Conservation (phyloP, 805 yeast genomes). For the Hermanozyma aechmeae region DNA sequence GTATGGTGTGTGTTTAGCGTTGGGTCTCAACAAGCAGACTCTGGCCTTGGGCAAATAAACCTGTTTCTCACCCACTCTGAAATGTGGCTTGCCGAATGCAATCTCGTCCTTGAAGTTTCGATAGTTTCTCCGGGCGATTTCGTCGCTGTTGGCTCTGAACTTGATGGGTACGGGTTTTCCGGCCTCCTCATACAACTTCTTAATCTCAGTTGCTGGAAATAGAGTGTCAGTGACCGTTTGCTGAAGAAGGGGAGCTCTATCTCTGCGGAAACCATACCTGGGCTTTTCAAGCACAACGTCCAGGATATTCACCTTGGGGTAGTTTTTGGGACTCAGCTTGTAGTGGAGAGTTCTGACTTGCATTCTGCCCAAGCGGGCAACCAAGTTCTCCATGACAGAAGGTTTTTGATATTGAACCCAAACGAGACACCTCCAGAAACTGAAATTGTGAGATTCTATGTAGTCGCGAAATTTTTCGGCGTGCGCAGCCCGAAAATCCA, state of each 20-base stretch:
- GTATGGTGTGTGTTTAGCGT: slow-evolving; percentile 94
- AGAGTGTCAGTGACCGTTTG: slow-evolving; percentile 31
- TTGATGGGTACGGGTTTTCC: slow-evolving; percentile 36
- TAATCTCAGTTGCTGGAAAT: slow-evolving; percentile 29
- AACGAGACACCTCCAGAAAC: too few relatives aligned
- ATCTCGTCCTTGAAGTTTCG: slow-evolving; percentile 40
- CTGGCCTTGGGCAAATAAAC: slow-evolving; percentile 82
- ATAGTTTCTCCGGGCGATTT: slow-evolving; percentile 27
- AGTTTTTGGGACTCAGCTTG: slow-evolving; percentile 19
- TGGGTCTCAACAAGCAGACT: slow-evolving; percentile 73
- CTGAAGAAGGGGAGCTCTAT: slow-evolving; percentile 28
- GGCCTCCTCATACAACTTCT: slow-evolving; percentile 20
- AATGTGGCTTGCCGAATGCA: slow-evolving; percentile 64
- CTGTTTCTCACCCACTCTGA: slow-evolving; percentile 67
- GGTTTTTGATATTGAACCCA: too few relatives aligned
- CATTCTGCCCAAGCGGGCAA: too few relatives aligned
- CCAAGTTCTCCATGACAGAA: too few relatives aligned
- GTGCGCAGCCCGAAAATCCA: background rate
- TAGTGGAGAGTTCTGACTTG: slow-evolving; percentile 20
- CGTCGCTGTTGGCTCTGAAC: slow-evolving; percentile 24
- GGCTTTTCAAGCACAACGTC: slow-evolving; percentile 31
- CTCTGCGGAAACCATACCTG: slow-evolving; percentile 29
- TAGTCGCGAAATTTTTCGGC: too few relatives aligned
- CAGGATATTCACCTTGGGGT: slow-evolving; percentile 30
- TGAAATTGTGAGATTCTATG: too few relatives aligned